phyloP scores from a whole-genome alignment of 163 green algal genomes.

The Trebouxiophyceae sp. region DNA sequence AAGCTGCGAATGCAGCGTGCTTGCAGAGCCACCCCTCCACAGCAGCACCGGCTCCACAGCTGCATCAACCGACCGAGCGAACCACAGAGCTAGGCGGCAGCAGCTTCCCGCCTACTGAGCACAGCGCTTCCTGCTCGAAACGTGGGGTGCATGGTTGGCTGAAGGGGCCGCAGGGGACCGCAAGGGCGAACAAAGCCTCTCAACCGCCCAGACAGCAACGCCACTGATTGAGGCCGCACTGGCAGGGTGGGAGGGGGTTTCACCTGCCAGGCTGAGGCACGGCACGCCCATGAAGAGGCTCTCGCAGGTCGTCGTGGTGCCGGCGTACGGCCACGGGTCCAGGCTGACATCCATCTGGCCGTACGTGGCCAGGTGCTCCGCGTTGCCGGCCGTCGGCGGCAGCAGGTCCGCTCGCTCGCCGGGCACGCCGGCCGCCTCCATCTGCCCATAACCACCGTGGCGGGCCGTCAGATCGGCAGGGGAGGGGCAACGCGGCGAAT shows the following conservation, averaged over 20 bases:
- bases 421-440: constrained; percentile 42
- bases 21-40: too few species aligned
- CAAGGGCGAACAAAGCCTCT: too few species aligned
- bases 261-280: constrained; percentile 77
- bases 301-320: constrained; percentile 96
- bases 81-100: too few species aligned
- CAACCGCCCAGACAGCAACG: background rate
- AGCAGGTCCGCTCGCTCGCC: constrained; percentile 82
- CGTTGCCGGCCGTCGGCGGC: constrained; percentile 61
- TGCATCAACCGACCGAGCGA: too few species aligned
- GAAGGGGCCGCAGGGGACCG: background rate
- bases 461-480: background rate
- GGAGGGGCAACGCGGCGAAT: too few species aligned
- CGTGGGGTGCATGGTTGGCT: background rate
- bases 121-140: background rate
- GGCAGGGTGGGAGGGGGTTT: background rate
- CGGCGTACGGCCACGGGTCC: constrained; percentile 94
- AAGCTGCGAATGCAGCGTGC: too few species aligned
- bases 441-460: background rate
- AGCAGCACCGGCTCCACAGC: too few species aligned
- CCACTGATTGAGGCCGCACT: background rate
- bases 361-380: constrained; percentile 84
- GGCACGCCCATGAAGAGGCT: constrained; percentile 94
- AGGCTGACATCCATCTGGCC: constrained; percentile 83
- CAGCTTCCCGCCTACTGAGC: background rate